Conservation (phyloP, 2,329 filamentous ascomycete species). For the Fusarium pilosicola region DNA sequence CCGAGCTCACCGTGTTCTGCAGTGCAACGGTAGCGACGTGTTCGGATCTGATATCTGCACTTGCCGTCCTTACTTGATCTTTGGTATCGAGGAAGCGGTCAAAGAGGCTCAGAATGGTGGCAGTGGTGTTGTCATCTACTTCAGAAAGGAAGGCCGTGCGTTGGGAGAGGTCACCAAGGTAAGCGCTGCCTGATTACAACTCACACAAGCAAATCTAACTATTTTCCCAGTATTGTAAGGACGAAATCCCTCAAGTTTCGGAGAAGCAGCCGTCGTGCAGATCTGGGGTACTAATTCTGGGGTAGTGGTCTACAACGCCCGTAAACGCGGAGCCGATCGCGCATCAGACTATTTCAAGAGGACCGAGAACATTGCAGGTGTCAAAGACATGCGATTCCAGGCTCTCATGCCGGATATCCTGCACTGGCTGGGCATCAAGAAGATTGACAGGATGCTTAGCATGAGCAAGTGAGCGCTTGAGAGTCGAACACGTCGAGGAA, state of each 20-base stretch:
- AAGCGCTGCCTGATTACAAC: conserved; percentile 50
- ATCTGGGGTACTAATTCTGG: conserved; percentile 34
- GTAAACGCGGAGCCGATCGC: conserved; percentile 80
- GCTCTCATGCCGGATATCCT: conserved; percentile 97
- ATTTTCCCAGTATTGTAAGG: conserved; percentile 37
- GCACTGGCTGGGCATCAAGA: conserved; percentile 97
- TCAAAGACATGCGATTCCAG: conserved; percentile 98
- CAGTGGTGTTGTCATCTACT: conserved; percentile 96
- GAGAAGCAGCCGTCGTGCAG: conserved; percentile 2
- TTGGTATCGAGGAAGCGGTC: conserved; percentile 96
- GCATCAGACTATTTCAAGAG: conserved; percentile 95
- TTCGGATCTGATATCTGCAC: conserved; percentile 99
- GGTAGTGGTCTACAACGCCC: conserved; percentile 76
- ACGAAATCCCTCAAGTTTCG: not conserved
- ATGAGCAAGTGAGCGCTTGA: conserved; percentile 86
- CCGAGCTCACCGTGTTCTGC: conserved; percentile 17
- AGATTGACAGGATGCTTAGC: conserved; percentile 97
- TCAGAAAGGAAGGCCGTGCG: conserved; percentile 95
- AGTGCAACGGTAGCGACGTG: conserved; percentile 96
- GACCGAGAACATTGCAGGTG: conserved; percentile 97
- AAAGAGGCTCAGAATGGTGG: conserved; percentile 96
- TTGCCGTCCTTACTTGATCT: conserved; percentile 93
- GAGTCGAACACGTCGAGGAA: conserved; percentile 13
- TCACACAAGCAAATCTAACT: conserved; percentile 24
- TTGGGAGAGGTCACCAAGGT: conserved; percentile 97